Evolutionary conservation across 2,329 filamentous ascomycete genomes (phyloP).

Genomic region (Paracorniculantispora psalliotae): DNA sequence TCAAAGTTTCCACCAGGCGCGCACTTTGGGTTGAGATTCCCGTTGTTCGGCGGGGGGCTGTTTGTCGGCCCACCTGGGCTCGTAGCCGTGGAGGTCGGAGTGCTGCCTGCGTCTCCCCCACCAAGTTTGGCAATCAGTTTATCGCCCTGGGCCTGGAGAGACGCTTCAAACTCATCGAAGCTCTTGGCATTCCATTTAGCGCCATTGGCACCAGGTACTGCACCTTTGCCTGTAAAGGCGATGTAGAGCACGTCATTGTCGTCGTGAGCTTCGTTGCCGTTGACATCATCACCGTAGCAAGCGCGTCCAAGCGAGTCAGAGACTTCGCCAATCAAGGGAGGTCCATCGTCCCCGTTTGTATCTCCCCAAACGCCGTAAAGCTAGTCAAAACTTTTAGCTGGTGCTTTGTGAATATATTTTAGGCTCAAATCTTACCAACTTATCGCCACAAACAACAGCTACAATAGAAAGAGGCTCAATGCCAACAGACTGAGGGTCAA

Average conservation of each 20-base stretch:
- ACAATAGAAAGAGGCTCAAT: constrained; percentile 49
- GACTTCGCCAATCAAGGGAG: constrained; percentile 45
- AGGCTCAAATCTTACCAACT: constrained; percentile 30
- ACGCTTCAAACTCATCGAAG: constrained; percentile 43
- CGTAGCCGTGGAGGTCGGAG: background rate
- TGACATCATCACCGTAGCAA: constrained; percentile 47
- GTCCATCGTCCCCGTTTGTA: constrained; percentile 46
- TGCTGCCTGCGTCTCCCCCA: background rate
- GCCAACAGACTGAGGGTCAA: constrained; percentile 35
- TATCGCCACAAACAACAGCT: constrained; percentile 47
- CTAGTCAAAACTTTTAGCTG: constrained; percentile 13
- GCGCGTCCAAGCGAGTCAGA: constrained; percentile 48
- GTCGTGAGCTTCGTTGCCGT: constrained; percentile 38
- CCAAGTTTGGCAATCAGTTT: constrained; percentile 24
- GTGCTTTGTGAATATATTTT: background rate
- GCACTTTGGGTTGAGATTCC: background rate
- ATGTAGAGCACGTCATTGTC: constrained; percentile 55
- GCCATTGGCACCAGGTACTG: constrained; percentile 46
- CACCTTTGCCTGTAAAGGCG: constrained; percentile 49
- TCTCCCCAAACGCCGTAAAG: constrained; percentile 56
- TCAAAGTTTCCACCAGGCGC: constrained; percentile 5
- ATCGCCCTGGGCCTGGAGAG: constrained; percentile 42
- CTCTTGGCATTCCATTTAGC: constrained; percentile 48
- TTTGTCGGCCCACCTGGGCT: background rate
- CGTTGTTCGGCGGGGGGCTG: background rate